Evolutionary conservation across 495 filamentous ascomycete species (phyloP), one percentile per base, ranked within the genome.

Genomic region (Chaetomium tenue): DNA sequence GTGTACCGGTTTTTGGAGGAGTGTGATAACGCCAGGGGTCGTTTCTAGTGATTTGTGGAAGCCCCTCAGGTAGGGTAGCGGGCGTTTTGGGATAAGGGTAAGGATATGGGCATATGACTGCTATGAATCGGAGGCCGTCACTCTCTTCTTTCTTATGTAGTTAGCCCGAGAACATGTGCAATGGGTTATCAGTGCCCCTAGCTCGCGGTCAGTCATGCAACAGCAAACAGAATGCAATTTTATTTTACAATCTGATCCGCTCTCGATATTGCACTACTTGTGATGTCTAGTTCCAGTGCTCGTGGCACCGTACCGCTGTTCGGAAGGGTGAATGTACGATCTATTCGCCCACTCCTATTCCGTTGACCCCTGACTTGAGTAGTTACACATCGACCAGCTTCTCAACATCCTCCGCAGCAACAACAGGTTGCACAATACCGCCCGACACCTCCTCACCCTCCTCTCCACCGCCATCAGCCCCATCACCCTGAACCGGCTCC

Each of bases 1-100:
- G 91, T 98, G 22, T 91, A 93, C 74, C 84, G 84, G 47, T 97
- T 97, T 74, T 69, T 98, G 54, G 90, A 90, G 72, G 89, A 95
- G 67, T 94, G 92, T 71, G 91, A 97, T 73, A 78, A 79, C 20
- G 83, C 86, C 48, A 76, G 74, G 57, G 80, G 77, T 56, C 66
- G 58, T 39, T 71, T 73, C 18, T 68, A 61, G 22, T 52, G 47
- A 44, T 46, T 6, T 37, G 37, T 16, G 50, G 50, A 20, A 50
- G 23, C 18, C 9, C 20, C 16, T 37, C 33, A 22, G 20, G 40
- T 18, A 50, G 46, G 46, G 46, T 50, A 50, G 47, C 13, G 13
- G 59, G 63, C 40, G 63, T 56, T 56, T n/a, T 40, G 47, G 16
- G 48, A 50, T 50, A 20, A 55, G 37, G 60, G 46, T 56, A 66